Evolutionary conservation across 2,329 filamentous ascomycete species (phyloP), one percentile per base, ranked within the genome.

Genomic region (Epichloe gansuensis): DNA sequence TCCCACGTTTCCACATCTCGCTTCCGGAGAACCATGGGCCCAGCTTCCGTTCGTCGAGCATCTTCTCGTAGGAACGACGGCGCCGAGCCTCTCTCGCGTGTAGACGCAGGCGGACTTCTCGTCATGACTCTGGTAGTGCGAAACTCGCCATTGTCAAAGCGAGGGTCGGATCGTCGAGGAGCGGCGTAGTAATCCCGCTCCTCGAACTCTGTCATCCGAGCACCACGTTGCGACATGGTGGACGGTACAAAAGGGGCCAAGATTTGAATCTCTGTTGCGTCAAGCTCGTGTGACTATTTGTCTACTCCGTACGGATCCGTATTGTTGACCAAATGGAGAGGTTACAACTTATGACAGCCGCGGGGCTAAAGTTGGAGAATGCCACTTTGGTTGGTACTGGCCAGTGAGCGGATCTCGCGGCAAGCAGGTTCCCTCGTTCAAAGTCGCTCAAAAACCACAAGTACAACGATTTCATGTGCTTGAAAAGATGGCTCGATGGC

Each of bases 1-100:
- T 80, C 76, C 54, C 76, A 60, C 1, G 73, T 77, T 66, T 80
- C 77, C 49, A 79, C 68, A 52, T 80, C 76, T 45, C 76, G 71
- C 57, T 74, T 67, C 49, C 77, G 73, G 47, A 81, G 69, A 17
- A 81, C 77, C 59, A 81, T 63, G 39, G 72, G 69, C 3, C 76
- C 76, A 27, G 71, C 64, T 53, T 80, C 76, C 27, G 63, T 53
- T 13, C 72, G 72, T 51, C 74, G 69, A 31, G 57, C 63, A 41
- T 78, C 75, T 2, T 77, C 73, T 48, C 75, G 72, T 53, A 80
- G 63, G 59, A 79, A 80, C 50, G 71, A 66, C 3, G 74, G 75
- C 42, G 72, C 64, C n/a, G 64, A 62, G n/a, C 73, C 71, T 44
- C 66, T 64, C 51, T 74, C 72, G 44, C 72, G 70, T 3, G 35